phyloP scores from a whole-genome alignment of 2,329 filamentous ascomycete genomes.

The Colletotrichum tabaci region DNA sequence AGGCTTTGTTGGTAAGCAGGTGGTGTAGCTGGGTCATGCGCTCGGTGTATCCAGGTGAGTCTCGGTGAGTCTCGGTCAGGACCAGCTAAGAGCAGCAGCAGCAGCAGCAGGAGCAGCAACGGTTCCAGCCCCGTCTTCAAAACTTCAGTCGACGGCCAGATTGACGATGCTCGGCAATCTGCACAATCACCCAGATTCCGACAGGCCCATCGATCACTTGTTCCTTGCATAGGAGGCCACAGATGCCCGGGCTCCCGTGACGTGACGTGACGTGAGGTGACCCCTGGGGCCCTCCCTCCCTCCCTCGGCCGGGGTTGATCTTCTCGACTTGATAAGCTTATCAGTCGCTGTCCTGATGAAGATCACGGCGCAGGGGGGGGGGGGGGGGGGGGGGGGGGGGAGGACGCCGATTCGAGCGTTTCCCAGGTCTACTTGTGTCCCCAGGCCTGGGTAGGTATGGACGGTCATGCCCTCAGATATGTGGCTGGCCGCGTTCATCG shows the following conservation, averaged over 20 bases:
- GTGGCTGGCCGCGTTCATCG: too few species aligned
- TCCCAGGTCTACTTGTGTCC: too few species aligned
- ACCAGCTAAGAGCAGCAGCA: conserved; percentile 3
- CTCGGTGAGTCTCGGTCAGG: conserved; percentile 34
- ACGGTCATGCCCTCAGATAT: too few species aligned
- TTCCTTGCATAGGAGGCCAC: conserved; percentile 40
- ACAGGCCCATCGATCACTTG: conserved; percentile 22
- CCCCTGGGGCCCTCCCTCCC: conserved; percentile 11
- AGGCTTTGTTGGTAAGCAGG: too few species aligned
- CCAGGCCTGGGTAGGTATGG: too few species aligned
- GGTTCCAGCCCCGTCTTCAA: not conserved
- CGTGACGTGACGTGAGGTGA: not conserved
- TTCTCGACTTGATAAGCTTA: conserved; percentile 37
- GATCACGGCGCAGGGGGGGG: conserved; percentile 19
- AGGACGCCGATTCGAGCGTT: not conserved
- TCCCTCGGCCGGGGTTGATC: conserved; percentile 5
- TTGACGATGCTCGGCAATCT: conserved; percentile 28
- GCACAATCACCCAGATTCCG: not conserved
- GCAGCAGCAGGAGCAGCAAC: not conserved
- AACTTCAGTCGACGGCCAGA: conserved; percentile 10
- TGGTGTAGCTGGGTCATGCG: not conserved
- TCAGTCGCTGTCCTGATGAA: conserved; percentile 19
- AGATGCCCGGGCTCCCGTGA: conserved; percentile 33
- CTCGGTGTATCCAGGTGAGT: not conserved
- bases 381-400: too few species aligned